Conservation (phyloP, 202 grass and related monocot species). For the Elaeis oleifera region DNA sequence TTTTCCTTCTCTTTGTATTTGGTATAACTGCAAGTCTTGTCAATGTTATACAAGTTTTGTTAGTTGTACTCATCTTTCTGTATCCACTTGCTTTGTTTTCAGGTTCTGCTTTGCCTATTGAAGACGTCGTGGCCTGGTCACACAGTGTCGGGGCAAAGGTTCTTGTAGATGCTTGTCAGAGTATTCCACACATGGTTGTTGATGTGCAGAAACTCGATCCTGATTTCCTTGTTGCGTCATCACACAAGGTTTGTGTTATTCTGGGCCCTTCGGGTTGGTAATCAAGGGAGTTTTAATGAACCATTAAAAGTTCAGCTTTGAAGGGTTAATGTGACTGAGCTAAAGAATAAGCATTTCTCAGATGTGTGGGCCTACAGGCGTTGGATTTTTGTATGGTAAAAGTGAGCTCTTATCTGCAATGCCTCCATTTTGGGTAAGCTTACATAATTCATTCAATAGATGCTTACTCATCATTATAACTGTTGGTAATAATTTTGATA, state of each 20-base stretch:
- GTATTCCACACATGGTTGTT: constrained; percentile 84
- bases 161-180: constrained; percentile 93
- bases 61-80: too few relatives aligned
- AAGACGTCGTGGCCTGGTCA: constrained; percentile 70
- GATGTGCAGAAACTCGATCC: constrained; percentile 83
- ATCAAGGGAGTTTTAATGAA: background rate
- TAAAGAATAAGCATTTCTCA: constrained; percentile 62
- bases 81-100: constrained; percentile 17
- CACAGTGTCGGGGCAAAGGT: constrained; percentile 77
- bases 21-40: too few relatives aligned
- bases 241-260: constrained; percentile 61
- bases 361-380: constrained; percentile 97
- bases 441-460: background rate
- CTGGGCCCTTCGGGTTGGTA: background rate
- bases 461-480: background rate
- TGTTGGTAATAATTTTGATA: background rate
- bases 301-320: background rate
- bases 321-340: constrained; percentile 23
- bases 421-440: constrained; percentile 88
- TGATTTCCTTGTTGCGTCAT: constrained; percentile 96
- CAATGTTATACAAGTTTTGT: too few relatives aligned
- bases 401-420: constrained; percentile 64
- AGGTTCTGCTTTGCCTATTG: constrained; percentile 79
- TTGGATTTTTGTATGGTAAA: constrained; percentile 83
- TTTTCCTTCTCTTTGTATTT: too few relatives aligned